Evolutionary conservation across 257 asterid species (phyloP).

Genomic region (Rhazya stricta): DNA sequence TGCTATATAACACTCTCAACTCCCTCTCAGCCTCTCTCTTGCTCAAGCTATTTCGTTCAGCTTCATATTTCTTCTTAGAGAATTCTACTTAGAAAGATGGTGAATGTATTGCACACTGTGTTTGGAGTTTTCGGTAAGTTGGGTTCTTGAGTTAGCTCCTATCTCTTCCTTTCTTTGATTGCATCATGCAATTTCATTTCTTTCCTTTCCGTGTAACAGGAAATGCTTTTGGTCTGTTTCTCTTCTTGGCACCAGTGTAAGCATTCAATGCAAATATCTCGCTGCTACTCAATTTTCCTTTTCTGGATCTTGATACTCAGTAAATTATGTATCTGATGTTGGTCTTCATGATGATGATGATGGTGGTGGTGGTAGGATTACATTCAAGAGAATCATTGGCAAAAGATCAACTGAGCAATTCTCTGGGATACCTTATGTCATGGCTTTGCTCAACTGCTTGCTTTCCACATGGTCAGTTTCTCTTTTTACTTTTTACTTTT

Average conservation of each 20-base stretch:
- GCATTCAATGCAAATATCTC: background rate
- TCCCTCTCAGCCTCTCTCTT: background rate
- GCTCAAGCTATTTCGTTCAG: too few species aligned
- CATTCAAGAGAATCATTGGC: constrained; percentile 66
- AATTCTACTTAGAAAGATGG: constrained; percentile 4
- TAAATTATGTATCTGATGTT: too few species aligned
- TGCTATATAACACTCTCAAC: background rate
- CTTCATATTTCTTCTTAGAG: background rate
- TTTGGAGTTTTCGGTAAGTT: constrained; percentile 54
- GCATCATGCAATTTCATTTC: background rate
- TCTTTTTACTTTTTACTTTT: background rate
- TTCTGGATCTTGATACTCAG: too few species aligned
- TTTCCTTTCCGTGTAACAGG: constrained; percentile 32
- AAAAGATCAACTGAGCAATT: constrained; percentile 64
- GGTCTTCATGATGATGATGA: too few species aligned
- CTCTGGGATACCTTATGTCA: constrained; percentile 77
- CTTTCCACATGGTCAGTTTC: constrained; percentile 60
- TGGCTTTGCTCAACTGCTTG: constrained; percentile 85
- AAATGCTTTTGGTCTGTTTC: constrained; percentile 65
- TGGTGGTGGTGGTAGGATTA: constrained; percentile 45
- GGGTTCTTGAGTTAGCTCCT: background rate
- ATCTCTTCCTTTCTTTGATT: background rate
- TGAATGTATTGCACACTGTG: constrained; percentile 33
- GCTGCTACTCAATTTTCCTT: too few species aligned
- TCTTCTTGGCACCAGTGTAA: constrained; percentile 81